Percentiles rank a stretch among this genome's conserved stretches.
Conservation (phyloP, 1,139 yeast species). For the Zhuliangozyma blackwelliae region DNA sequence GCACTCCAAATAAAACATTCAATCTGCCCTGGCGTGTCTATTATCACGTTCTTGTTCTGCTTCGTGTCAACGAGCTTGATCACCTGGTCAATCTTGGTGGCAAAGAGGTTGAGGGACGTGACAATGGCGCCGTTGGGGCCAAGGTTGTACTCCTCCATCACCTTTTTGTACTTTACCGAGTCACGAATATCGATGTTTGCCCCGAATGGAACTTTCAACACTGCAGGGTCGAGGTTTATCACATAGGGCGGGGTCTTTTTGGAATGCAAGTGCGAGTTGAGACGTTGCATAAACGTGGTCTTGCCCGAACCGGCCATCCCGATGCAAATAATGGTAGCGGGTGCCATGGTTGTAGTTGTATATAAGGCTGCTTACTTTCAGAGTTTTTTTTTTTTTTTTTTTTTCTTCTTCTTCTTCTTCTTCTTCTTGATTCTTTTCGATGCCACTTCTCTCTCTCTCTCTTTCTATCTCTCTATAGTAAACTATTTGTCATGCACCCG, state of each 20-base stretch:
- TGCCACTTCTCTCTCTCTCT: too few relatives aligned
- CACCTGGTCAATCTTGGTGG: constrained; percentile 96
- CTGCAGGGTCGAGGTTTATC: constrained; percentile 95
- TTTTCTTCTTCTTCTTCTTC: background rate
- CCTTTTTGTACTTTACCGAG: constrained; percentile 91
- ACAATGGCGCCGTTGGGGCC: constrained; percentile 99
- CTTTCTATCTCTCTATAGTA: too few relatives aligned
- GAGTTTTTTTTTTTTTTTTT: background rate
- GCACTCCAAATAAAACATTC: constrained; percentile 98
- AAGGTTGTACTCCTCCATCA: constrained; percentile 85
- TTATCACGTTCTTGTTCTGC: constrained; percentile 67
- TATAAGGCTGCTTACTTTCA: too few relatives aligned
- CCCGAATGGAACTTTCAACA: constrained; percentile 83
- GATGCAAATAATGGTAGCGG: constrained; percentile 73
- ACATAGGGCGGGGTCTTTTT: constrained; percentile 79
- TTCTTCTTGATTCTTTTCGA: background rate
- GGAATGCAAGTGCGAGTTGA: constrained; percentile 82
- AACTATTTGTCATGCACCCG: background rate
- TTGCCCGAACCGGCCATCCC: constrained; percentile 99
- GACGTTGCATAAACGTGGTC: constrained; percentile 94
- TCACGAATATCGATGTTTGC: constrained; percentile 96
- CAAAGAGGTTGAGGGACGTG: constrained; percentile 83
- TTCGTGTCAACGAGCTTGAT: constrained; percentile 80
- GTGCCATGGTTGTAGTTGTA: constrained; percentile 33
- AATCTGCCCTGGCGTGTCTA: constrained; percentile 98